phyloP scores from a whole-genome alignment of 2,329 filamentous ascomycete species.

The Scorias spongiosa region DNA sequence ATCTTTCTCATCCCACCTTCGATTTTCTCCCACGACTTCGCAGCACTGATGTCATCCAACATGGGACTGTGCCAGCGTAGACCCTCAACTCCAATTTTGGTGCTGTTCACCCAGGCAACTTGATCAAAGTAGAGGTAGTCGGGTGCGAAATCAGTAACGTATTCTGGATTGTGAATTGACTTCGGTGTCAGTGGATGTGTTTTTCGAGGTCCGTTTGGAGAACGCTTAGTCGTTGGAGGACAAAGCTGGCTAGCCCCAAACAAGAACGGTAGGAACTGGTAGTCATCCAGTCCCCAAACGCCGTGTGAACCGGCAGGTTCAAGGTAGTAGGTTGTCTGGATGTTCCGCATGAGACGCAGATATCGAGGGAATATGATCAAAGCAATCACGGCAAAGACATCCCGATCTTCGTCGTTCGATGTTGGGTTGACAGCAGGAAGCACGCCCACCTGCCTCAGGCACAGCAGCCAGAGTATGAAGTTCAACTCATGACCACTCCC shows the following conservation, averaged over 20 bases:
- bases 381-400: constrained; percentile 51
- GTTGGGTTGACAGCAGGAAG: constrained; percentile 40
- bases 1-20: constrained; percentile 92
- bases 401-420: background rate
- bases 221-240: constrained; percentile 43
- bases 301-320: constrained; percentile 52
- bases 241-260: constrained; percentile 39
- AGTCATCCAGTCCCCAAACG: constrained; percentile 39
- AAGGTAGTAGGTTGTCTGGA: constrained; percentile 89
- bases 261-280: constrained; percentile 38
- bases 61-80: constrained; percentile 94
- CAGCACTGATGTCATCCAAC: constrained; percentile 90
- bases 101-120: constrained; percentile 84
- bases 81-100: constrained; percentile 78
- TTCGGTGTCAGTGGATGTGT: constrained; percentile 22
- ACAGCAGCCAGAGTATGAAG: constrained; percentile 93
- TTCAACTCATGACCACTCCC: constrained; percentile 96
- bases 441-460: constrained; percentile 63
- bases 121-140: constrained; percentile 89
- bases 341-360: constrained; percentile 66
- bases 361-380: constrained; percentile 72
- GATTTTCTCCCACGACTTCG: constrained; percentile 82
- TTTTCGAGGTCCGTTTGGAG: background rate
- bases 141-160: constrained; percentile 68
- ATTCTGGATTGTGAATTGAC: constrained; percentile 69